A percentile compares a stretch with the other conserved stretches of the same genome.
These are phyloP conservation scores for Angomonas deanei DNA, from an alignment of 208 protist species.

Conservation along the genomic window DNA sequence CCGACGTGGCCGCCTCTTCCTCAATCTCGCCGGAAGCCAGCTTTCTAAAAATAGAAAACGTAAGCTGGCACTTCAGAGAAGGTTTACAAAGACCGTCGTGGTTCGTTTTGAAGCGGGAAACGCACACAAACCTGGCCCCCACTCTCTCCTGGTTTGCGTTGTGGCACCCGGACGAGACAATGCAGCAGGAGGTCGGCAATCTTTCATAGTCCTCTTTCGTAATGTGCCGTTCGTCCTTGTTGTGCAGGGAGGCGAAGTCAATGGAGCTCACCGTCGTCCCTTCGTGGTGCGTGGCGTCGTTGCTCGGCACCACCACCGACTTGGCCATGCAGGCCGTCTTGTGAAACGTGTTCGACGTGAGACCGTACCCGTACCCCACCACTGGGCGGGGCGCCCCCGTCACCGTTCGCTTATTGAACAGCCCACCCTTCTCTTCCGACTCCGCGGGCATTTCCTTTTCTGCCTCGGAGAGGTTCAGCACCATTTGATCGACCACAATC, in stretches of 20 bases:
- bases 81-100: constrained; percentile 63
- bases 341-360: constrained; percentile 41
- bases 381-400: constrained; percentile 12
- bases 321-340: not conserved
- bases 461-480: constrained; percentile 41
- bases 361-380: constrained; percentile 45
- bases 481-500: constrained; percentile 45
- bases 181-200: constrained; percentile 48
- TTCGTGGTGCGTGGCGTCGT: not conserved
- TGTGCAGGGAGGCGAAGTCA: constrained; percentile 46
- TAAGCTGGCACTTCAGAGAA: constrained; percentile 63
- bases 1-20: constrained; percentile 11
- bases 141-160: constrained; percentile 29
- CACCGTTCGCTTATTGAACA: constrained; percentile 7
- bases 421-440: not conserved
- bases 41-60: constrained; percentile 32
- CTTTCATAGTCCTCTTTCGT: constrained; percentile 31
- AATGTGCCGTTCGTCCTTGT: constrained; percentile 34
- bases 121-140: constrained; percentile 39
- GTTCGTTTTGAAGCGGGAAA: constrained; percentile 63
- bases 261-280: constrained; percentile 18
- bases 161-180: constrained; percentile 38
- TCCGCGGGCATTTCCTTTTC: constrained; percentile 7
- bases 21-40: constrained; percentile 23
- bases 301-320: constrained; percentile 8